phyloP scores from a whole-genome alignment of 352 stramenopile species.

The Globisporangium solare region DNA sequence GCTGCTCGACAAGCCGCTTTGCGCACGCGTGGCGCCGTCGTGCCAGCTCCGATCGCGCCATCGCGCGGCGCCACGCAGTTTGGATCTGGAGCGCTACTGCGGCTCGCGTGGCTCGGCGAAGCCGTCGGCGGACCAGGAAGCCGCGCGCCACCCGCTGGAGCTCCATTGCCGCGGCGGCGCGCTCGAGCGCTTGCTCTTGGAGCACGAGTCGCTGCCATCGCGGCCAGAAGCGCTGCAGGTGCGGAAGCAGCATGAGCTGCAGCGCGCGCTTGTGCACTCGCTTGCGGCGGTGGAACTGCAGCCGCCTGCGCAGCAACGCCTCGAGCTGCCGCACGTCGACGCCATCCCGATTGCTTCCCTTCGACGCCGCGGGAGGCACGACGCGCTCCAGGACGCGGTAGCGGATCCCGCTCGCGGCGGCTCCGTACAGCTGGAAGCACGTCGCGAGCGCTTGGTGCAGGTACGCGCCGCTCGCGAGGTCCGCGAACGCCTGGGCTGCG shows the following conservation, averaged over 20 bases:
- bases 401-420: slow-evolving; percentile 30
- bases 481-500: slow-evolving; percentile 35
- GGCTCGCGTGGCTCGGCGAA: slow-evolving; percentile 12
- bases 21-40: slow-evolving; percentile 10
- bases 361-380: slow-evolving; percentile 7
- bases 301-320: slow-evolving; percentile 26
- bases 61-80: slow-evolving; percentile 25
- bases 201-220: slow-evolving; percentile 21
- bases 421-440: slow-evolving; percentile 42
- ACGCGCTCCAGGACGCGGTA: slow-evolving; percentile 62
- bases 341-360: neutral
- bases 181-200: slow-evolving; percentile 18
- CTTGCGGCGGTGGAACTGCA: slow-evolving; percentile 30
- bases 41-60: slow-evolving; percentile 16
- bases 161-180: slow-evolving; percentile 23
- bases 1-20: slow-evolving; percentile 9
- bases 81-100: slow-evolving; percentile 26
- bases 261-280: slow-evolving; percentile 27
- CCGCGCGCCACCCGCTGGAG: slow-evolving; percentile 40
- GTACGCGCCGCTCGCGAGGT: slow-evolving; percentile 37
- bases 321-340: slow-evolving; percentile 66
- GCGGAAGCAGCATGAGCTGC: slow-evolving; percentile 33
- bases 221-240: slow-evolving; percentile 28
- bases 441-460: slow-evolving; percentile 36
- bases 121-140: slow-evolving; percentile 18